Percentiles rank a stretch among this genome's conserved stretches.
Conservation (phyloP, 495 filamentous ascomycete genomes). For the Penicillium steckii region DNA sequence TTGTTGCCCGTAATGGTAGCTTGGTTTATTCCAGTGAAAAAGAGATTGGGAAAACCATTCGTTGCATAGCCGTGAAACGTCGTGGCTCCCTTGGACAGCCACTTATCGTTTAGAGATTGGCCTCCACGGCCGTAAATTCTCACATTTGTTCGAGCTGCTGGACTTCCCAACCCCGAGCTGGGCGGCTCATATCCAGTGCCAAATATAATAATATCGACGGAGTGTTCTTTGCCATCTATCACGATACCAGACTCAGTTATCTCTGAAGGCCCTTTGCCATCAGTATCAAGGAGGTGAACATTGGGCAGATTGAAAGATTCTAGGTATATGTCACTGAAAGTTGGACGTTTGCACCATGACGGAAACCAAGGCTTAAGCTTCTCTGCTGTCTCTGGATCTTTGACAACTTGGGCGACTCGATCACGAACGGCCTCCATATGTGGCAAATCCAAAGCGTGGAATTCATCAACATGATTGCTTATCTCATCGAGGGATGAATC, state of each 20-base stretch:
- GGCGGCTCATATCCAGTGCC: slow-evolving; percentile 17
- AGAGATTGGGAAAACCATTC: not conserved
- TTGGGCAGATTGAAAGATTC: slow-evolving; percentile 26
- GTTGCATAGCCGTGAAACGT: not conserved
- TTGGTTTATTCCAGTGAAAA: not conserved
- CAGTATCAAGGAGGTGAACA: slow-evolving; percentile 27
- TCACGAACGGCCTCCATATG: slow-evolving; percentile 10
- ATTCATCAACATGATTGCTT: not conserved
- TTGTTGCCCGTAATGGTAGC: not conserved
- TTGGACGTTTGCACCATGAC: slow-evolving; percentile 29
- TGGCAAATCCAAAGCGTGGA: not conserved
- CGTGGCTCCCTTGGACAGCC: not conserved
- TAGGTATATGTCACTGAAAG: slow-evolving; percentile 32
- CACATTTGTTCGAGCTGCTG: not conserved
- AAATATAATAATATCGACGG: slow-evolving; percentile 36
- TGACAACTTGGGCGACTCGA: slow-evolving; percentile 33
- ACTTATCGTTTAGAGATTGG: not conserved
- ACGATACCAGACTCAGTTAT: slow-evolving; percentile 27
- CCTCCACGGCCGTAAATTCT: not conserved
- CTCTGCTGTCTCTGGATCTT: slow-evolving; percentile 15
- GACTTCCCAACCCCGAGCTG: not conserved
- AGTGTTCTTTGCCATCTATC: slow-evolving; percentile 26
- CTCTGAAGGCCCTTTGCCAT: slow-evolving; percentile 19
- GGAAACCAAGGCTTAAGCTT: slow-evolving; percentile 26
- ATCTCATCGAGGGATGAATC: not conserved